Conservation (phyloP, 306 rosid species). For the Lagenaria siceraria region DNA sequence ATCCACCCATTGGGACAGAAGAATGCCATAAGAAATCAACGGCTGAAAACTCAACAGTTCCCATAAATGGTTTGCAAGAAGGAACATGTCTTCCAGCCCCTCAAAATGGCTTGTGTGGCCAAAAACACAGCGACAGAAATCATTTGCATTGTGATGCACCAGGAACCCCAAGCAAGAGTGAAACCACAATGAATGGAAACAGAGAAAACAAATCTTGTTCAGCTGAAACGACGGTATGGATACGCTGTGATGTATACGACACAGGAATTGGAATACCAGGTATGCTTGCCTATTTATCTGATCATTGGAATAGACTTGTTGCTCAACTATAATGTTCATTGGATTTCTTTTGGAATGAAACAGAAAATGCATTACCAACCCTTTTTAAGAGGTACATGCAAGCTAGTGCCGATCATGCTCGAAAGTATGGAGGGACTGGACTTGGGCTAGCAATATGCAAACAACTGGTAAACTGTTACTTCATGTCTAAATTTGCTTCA, state of each 20-base stretch:
- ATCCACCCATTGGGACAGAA: constrained; percentile 43
- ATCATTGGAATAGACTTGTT: not conserved
- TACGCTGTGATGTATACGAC: constrained; percentile 82
- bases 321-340: not conserved
- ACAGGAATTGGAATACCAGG: constrained; percentile 99
- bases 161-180: constrained; percentile 36
- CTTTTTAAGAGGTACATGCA: constrained; percentile 94
- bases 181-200: constrained; percentile 34
- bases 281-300: constrained; percentile 10
- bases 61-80: constrained; percentile 36
- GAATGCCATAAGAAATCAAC: constrained; percentile 23
- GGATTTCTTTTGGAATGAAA: constrained; percentile 3
- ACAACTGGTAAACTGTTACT: constrained; percentile 55
- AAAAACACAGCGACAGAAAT: constrained; percentile 27
- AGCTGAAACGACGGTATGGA: constrained; percentile 67
- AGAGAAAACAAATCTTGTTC: constrained; percentile 33
- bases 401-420: constrained; percentile 95
- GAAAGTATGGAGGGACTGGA: constrained; percentile 96
- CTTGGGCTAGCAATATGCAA: constrained; percentile 95
- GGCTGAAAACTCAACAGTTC: constrained; percentile 19
- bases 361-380: constrained; percentile 78
- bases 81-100: constrained; percentile 27
- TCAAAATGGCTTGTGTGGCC: constrained; percentile 18
- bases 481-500: not conserved
- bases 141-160: constrained; percentile 27